Conservation (phyloP, 2,329 filamentous ascomycete species). For the Colletotrichum sublineola region DNA sequence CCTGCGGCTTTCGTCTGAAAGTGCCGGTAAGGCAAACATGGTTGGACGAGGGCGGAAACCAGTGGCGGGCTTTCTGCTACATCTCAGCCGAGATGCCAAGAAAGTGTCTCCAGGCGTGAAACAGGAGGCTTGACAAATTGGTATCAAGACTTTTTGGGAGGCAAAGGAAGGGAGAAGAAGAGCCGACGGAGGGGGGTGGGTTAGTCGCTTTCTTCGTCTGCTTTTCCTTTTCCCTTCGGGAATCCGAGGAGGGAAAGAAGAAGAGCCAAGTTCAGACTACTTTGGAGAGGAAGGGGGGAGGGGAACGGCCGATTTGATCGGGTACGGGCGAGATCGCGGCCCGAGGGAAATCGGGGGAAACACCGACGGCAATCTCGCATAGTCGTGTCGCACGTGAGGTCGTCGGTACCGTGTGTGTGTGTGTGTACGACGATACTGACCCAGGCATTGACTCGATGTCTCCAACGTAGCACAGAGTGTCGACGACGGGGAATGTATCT, state of each 20-base stretch:
- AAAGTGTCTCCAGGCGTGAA: constrained; percentile 40
- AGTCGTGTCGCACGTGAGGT: constrained; percentile 27
- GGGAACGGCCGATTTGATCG: not conserved
- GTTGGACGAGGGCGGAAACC: not conserved
- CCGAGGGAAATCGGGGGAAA: constrained; percentile 11
- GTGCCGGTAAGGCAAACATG: constrained; percentile 11
- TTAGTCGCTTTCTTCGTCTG: not conserved
- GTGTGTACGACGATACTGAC: constrained; percentile 23
- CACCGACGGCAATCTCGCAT: constrained; percentile 38
- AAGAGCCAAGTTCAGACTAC: not conserved
- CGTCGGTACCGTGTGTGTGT: constrained; percentile 32
- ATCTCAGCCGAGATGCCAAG: constrained; percentile 36
- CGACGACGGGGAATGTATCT: not conserved
- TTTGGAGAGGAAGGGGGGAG: not conserved
- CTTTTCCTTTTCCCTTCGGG: no score
- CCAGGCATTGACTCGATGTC: constrained; percentile 9
- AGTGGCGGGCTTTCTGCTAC: constrained; percentile 19
- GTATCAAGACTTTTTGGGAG: not conserved
- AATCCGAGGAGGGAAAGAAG: not conserved
- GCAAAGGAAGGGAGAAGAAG: not conserved
- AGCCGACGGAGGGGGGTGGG: not conserved
- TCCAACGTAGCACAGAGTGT: not conserved
- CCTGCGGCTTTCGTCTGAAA: constrained; percentile 36
- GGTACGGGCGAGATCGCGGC: constrained; percentile 12
- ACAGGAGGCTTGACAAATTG: constrained; percentile 35